Evolutionary conservation across 805 yeast genomes (phyloP).

Genomic region (Scheffersomyces lignosus): DNA sequence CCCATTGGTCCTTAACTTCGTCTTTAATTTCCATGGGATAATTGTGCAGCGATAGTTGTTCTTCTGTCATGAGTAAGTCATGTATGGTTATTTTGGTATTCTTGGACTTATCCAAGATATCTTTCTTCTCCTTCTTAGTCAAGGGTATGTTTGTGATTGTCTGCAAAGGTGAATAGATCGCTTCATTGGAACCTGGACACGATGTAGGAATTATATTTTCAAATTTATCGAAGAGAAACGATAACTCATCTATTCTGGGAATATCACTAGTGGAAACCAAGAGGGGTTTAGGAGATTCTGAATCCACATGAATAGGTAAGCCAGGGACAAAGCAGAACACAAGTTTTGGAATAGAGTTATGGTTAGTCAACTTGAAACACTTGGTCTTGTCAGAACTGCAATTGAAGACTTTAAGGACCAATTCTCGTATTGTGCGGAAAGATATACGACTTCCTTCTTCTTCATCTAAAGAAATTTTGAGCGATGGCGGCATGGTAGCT

Average conservation of each 20-base stretch:
- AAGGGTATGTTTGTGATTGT: conserved; percentile 59
- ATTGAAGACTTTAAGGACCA: conserved; percentile 15
- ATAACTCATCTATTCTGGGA: conserved; percentile 18
- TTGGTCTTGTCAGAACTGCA: conserved; percentile 4
- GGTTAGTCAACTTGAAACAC: conserved; percentile 52
- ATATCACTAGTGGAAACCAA: conserved; percentile 1
- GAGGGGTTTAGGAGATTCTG: not conserved
- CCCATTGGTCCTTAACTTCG: conserved; percentile 43
- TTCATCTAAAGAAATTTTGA: conserved; percentile 9
- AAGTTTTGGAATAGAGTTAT: conserved; percentile 49
- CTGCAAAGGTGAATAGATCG: conserved; percentile 52
- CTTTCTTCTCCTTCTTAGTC: conserved; percentile 54
- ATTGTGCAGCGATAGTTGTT: conserved; percentile 47
- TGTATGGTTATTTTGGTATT: conserved; percentile 41
- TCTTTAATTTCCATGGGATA: conserved; percentile 51
- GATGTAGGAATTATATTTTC: conserved; percentile 46
- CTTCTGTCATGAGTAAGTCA: conserved; percentile 53
- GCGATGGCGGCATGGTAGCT: conserved; percentile 22
- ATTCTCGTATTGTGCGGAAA: conserved; percentile 16
- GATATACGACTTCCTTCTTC: conserved; percentile 12
- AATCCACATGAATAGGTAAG: conserved; percentile 21
- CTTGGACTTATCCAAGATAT: conserved; percentile 32
- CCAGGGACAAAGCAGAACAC: conserved; percentile 69
- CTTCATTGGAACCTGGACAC: conserved; percentile 67
- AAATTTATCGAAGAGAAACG: conserved; percentile 42